phyloP scores from a whole-genome alignment of 1,284 basidiomycete species.

The Cutaneotrichosporon spelunceum region DNA sequence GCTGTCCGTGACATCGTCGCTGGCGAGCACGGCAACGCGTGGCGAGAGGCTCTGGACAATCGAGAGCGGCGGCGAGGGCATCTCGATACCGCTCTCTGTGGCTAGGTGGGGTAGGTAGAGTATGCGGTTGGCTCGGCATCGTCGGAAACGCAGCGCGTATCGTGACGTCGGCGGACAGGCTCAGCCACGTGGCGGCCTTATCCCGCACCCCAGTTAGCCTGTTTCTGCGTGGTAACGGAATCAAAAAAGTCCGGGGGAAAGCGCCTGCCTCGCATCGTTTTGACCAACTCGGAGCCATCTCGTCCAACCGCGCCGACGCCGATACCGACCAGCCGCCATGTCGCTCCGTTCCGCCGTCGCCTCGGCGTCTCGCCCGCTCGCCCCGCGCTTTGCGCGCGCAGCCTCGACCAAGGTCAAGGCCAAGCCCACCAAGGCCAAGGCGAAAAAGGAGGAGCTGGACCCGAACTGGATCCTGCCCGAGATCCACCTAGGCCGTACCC shows the following conservation, averaged over 20 bases:
- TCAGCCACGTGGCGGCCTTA: background rate
- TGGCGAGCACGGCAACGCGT: slow-evolving; percentile 48
- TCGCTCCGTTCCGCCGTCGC: slow-evolving; percentile 22
- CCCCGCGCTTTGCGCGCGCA: slow-evolving; percentile 11
- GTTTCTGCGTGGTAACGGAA: background rate
- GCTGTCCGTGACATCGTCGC: slow-evolving; percentile 46
- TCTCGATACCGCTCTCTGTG: slow-evolving; percentile 18
- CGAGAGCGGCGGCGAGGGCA: slow-evolving; percentile 49
- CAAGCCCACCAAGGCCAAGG: background rate
- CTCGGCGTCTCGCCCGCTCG: slow-evolving; percentile 18
- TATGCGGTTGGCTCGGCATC: background rate
- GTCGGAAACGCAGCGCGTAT: background rate
- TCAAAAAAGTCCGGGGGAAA: slow-evolving; percentile 7
- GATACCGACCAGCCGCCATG: slow-evolving; percentile 10
- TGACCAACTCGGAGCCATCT: background rate
- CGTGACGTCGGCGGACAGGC: background rate
- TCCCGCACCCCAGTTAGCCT: background rate
- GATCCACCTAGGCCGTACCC: slow-evolving; percentile 58
- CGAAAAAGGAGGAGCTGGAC: slow-evolving; percentile 9
- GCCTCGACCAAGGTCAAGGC: slow-evolving; percentile 16
- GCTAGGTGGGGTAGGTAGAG: background rate
- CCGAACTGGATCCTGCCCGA: slow-evolving; percentile 34
- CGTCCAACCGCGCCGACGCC: background rate
- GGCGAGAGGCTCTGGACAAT: slow-evolving; percentile 50
- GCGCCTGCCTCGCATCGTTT: background rate